Conservation (phyloP, 306 rosid genomes). For the Vicia faba region DNA sequence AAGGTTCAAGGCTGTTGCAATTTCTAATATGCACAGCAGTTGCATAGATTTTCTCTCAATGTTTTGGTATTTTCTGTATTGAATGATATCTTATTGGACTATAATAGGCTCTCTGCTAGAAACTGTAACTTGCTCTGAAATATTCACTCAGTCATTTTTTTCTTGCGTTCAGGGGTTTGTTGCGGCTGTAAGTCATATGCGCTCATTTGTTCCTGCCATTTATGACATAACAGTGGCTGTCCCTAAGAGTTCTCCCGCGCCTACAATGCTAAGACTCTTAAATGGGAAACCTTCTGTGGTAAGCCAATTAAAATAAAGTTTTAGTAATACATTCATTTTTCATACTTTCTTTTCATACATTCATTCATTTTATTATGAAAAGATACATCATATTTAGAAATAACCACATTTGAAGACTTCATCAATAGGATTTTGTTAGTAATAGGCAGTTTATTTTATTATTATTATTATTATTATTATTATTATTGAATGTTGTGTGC, state of each 20-base stretch:
- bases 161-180: conserved; percentile 81
- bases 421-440: conserved; percentile 4
- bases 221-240: conserved; percentile 84
- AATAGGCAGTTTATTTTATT: no score
- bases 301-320: conserved; percentile 40
- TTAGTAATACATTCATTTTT: conserved; percentile 28
- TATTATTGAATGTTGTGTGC: no score
- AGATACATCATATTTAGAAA: neutral
- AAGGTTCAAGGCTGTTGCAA: conserved; percentile 1
- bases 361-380: conserved; percentile 3
- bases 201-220: conserved; percentile 84
- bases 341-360: no score
- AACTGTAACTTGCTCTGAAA: neutral
- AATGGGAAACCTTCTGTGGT: conserved; percentile 93
- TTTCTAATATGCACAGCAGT: neutral
- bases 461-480: no score
- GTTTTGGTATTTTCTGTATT: neutral
- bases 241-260: conserved; percentile 77
- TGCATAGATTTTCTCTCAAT: neutral
- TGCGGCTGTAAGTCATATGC: conserved; percentile 81
- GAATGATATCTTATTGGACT: neutral
- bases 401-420: conserved; percentile 1
- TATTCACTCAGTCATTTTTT: conserved; percentile 24
- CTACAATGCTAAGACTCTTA: conserved; percentile 91
- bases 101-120: conserved; percentile 7